A percentile compares a stretch with the other conserved stretches of the same genome.
Evolutionary conservation across 441 rosid genomes (phyloP).

Genomic region (Brassica hybrid): DNA sequence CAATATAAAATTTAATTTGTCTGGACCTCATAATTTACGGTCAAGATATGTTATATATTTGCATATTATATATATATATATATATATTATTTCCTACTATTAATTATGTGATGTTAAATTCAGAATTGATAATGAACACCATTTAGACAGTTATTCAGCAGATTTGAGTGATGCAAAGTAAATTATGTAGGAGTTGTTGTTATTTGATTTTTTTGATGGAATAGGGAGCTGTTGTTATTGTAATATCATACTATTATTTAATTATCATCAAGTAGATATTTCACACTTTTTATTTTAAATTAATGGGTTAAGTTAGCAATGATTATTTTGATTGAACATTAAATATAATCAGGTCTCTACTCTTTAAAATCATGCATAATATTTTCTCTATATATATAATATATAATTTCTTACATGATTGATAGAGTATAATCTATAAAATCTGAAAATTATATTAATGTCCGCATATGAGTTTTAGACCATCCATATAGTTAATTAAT

Average conservation of each 20-base stretch:
- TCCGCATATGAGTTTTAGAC: neutral
- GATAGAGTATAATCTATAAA: neutral
- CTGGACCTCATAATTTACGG: too few species aligned
- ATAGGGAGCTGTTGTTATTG: neutral
- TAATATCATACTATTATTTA: neutral
- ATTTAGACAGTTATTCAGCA: neutral
- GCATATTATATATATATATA: too few species aligned
- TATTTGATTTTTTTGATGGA: too few species aligned
- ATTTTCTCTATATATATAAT: neutral
- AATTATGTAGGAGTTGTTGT: too few species aligned
- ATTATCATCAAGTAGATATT: too few species aligned
- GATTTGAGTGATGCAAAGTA: neutral
- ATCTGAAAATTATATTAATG: neutral
- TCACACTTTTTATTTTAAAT: too few species aligned
- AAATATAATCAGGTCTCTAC: neutral
- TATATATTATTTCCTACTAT: neutral
- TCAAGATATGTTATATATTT: too few species aligned
- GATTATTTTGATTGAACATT: neutral
- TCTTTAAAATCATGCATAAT: neutral
- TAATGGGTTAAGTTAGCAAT: too few species aligned
- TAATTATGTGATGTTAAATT: neutral
- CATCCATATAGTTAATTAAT: neutral
- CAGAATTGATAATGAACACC: neutral
- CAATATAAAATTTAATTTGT: too few species aligned
- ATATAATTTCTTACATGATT: neutral